phyloP scores from a whole-genome alignment of 2,329 filamentous ascomycete genomes.

The Xylariaceae sp. region DNA sequence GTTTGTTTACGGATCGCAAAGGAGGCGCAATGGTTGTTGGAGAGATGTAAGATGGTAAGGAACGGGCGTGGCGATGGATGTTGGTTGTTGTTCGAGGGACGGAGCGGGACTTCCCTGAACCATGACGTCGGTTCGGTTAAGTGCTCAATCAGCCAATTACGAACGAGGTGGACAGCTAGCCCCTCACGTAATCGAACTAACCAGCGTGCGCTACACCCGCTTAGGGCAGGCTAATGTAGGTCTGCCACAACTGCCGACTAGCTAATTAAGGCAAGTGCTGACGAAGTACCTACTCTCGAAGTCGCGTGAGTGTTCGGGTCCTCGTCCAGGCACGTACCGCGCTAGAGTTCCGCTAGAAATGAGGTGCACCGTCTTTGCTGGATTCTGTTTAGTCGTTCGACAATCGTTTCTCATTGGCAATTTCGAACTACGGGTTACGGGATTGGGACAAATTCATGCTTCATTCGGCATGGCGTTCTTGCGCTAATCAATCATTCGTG shows the following conservation, averaged over 20 bases:
- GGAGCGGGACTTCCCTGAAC: not conserved
- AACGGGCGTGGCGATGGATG: not conserved
- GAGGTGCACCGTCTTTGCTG: too few species aligned
- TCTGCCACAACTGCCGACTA: not conserved
- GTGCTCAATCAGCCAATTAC: not conserved
- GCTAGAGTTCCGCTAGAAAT: too few species aligned
- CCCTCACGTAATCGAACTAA: not conserved
- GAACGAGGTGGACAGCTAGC: not conserved
- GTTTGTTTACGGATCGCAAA: not conserved
- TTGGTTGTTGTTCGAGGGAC: not conserved
- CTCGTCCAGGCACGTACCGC: not conserved
- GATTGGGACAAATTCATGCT: not conserved
- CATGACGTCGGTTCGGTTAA: not conserved
- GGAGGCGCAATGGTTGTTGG: not conserved
- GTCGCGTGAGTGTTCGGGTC: not conserved
- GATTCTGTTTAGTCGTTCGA: too few species aligned
- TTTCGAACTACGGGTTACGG: too few species aligned
- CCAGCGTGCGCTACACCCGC: not conserved
- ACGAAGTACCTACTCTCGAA: not conserved
- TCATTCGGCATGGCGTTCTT: not conserved
- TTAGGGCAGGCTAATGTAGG: not conserved
- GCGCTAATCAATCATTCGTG: not conserved
- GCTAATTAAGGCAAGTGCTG: not conserved
- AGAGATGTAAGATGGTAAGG: not conserved
- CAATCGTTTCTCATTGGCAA: not conserved